Evolutionary conservation across 768 basidiomycete genomes (phyloP).

Genomic region (Aureoboletus auriporus): DNA sequence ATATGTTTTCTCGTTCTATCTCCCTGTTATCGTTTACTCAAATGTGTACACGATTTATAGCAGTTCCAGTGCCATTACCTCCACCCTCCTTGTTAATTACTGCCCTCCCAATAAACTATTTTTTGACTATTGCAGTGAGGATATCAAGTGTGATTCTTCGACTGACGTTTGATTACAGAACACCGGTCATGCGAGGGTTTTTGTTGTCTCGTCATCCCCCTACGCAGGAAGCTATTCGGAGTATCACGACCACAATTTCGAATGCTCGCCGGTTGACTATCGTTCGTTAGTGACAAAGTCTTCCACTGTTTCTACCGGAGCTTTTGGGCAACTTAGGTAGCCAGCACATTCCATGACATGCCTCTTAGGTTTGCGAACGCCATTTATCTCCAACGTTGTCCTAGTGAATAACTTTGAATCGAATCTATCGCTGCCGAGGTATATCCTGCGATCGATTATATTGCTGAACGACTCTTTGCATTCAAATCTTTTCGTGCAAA

Average conservation of each 20-base stretch:
- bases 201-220: background rate
- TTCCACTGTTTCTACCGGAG: background rate
- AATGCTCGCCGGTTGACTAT: no score
- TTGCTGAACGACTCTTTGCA: no score
- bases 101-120: constrained; percentile 16
- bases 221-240: no score
- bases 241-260: background rate
- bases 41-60: constrained; percentile 18
- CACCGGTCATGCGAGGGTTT: background rate
- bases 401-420: no score
- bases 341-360: no score
- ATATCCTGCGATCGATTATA: no score
- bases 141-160: background rate
- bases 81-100: constrained; percentile 18
- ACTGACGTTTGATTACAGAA: constrained; percentile 2
- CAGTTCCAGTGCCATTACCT: constrained; percentile 11
- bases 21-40: constrained; percentile 16
- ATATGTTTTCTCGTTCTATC: constrained; percentile 13
- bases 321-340: no score
- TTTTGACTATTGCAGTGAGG: constrained; percentile 7
- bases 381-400: no score
- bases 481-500: no score
- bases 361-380: no score
- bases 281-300: background rate
- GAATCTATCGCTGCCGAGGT: no score